Base-by-base conservation (phyloP, 2,329 filamentous ascomycete species). In the Hypoxylon sp. region DNA sequence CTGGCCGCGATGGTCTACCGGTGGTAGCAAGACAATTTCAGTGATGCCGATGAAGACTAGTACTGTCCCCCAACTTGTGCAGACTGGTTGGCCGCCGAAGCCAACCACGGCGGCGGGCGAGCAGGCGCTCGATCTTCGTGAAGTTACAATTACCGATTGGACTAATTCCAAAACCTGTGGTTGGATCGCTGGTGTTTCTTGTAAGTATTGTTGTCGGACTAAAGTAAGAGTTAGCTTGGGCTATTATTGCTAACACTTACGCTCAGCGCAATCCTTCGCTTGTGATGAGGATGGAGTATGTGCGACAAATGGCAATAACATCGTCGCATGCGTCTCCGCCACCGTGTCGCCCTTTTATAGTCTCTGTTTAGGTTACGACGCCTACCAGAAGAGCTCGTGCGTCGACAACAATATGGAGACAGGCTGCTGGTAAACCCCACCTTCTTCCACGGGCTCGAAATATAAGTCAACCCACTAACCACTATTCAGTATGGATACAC, bases 391-490 rank as follows among this genome's bases (percentile, higher is more conserved):
- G 1, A 76, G 78, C 7, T 73, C 70, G 4, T 82, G 81, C 62
- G 58, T 51, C 0, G 74, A 66, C 13, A 58, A 75, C 11, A 75
- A 73, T 0, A 19, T 73, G 0, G 65, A 72, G 11, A 80, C 80
- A 0, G 80, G 79, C 11, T 82, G 80, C 71, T 82, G 80, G 77
- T 80, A 74, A 71, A 77, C 76, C 15, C 35, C 17, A 4, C 19
- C 48, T 32, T 24, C 44, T 37, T 31, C 31, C 42, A 21, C 15
- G 5, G 17, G 17, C 39, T 21, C 8, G 1, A n/a, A 11, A 17
- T 17, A 8, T 60, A n/a, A n/a, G 47, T 51, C 37, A 15, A 13
- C 3, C 6, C 19, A 10, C 53, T 66, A 52, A 62, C 48, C 0
- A 3, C 13, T 7, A 24, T 11, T 15, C 42, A 70, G 65, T 39